Evolutionary conservation across 345 rosid species (phyloP), one percentile per base, ranked within the genome.

Genomic region (Sisymbrium altissimum): DNA sequence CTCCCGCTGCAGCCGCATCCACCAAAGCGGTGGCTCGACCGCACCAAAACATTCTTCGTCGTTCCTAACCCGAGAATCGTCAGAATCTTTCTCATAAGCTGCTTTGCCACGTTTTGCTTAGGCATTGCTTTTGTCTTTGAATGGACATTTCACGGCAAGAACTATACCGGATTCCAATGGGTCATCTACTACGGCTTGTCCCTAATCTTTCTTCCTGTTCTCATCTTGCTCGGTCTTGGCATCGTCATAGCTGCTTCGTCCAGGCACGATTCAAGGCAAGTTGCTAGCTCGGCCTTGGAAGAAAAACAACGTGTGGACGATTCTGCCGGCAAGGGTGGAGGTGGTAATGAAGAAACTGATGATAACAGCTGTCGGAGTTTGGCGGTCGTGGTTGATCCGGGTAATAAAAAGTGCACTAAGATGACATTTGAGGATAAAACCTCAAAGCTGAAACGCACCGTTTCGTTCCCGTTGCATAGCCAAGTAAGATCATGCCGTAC

Each of bases 141-240:
- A 57, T 73, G 72, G 60, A 5, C 14, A 27, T 48, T 45, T 46
- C 43, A 65, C 5, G 72, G 66, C 15, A 64, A 29, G 23, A 45
- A 57, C 18, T 66, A 66, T 13, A 5, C 43, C 4, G 72, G 25
- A 11, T 66, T 65, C 50, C 59, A 57, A 1, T 73, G 78, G 78
- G 45, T 66, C 59, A 55, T 74, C 32, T 73, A 64, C 23, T 65
- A 66, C 41, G 78, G 58, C 14, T 65, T 64, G 50, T 43, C 18
- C 30, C 12, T 65, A 5, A 55, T 65, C 3, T 55, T 45, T 23
- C 50, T 73, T 56, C 72, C 41, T 32, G 1, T 39, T 5, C 23
- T 74, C 60, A 56, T 74, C 12, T 46, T 64, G 66, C 5, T 56
- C 0, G 72, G 65, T 48, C 5, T 74, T 13, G 48, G 50, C 12